Base-by-base conservation (phyloP, 179 eudicot species). In the Vitellaria paradoxa region DNA sequence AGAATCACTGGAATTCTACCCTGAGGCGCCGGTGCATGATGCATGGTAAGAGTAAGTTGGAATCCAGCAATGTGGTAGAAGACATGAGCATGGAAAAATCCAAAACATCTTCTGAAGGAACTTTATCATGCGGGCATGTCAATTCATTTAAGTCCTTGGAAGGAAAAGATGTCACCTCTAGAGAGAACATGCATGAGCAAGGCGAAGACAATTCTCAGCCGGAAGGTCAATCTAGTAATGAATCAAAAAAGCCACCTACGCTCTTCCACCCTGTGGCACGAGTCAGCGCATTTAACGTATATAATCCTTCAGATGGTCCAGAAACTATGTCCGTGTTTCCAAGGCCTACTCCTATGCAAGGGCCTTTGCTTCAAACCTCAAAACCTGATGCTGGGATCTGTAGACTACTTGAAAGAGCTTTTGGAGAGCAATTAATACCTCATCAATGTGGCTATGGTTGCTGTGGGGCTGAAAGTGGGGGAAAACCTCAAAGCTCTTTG, bases 401-500 rank as follows among this genome's bases (percentile, higher is more conserved):
- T 68, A 84, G 83, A 70, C 83, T 89, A 55, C 82, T 86, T 23
- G 90, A 89, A 65, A 88, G 84, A 65, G 76, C 76, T 73, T 75
- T 78, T 67, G 76, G 73, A 53, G 93, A 92, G 60, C 83, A 88
- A 11, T 76, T 85, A 30, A 83, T 91, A 65, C 98, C 97, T 15
- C 56, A 61, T 24, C 81, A 74, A 30, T 94, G 98, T 81, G 93
- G 98, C 47, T 89, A 89, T 76, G 93, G 98, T 73, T 94, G 98
- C 72, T 92, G 91, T 73, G 61, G 80, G 18, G 63, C 69, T 81
- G 76, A 79, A 59, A 24, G 76, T 67, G 52, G 59, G 37, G 59
- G 50, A 70, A 55, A 68, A 69, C 30, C 88, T 45, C 77, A 65
- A 66, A 85, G 75, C 49, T 91, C 90, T 12, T 75, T 94, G 77